These are phyloP conservation scores for Peronospora farinosa DNA, from an alignment of 352 stramenopile species.

Conservation along the genomic window DNA sequence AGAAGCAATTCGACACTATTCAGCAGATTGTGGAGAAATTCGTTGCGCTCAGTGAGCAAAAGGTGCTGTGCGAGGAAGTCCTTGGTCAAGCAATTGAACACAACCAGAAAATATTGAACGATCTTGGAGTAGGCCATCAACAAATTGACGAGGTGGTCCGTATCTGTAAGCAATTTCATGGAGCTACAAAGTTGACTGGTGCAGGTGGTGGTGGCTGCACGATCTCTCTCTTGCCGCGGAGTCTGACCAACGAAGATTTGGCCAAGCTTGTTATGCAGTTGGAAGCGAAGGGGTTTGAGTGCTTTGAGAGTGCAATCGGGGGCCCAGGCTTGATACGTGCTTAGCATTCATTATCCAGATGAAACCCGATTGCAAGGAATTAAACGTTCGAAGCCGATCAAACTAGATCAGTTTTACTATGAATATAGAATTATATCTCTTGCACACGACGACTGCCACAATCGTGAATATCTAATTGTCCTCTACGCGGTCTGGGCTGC, in stretches of 20 bases:
- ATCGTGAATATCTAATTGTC: conserved; percentile 11
- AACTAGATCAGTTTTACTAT: neutral
- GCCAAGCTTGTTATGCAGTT: conserved; percentile 43
- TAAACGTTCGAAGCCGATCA: too few relatives aligned
- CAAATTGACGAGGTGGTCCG: conserved; percentile 75
- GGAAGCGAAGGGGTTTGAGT: conserved; percentile 42
- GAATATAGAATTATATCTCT: conserved; percentile 27
- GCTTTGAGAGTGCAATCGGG: conserved; percentile 52
- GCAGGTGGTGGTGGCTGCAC: conserved; percentile 85
- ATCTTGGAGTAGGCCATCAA: conserved; percentile 77
- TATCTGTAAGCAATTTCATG: conserved; percentile 44
- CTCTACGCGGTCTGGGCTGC: conserved; percentile 31
- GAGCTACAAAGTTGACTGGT: conserved; percentile 88
- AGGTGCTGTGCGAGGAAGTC: conserved; percentile 34
- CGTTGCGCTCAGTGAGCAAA: conserved; percentile 31
- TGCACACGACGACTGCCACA: conserved; percentile 15
- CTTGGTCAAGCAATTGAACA: conserved; percentile 46
- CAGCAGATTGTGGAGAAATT: conserved; percentile 68
- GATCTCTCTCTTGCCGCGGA: conserved; percentile 66
- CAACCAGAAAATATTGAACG: conserved; percentile 77
- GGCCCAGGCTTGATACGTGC: conserved; percentile 38
- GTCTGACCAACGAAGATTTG: conserved; percentile 36
- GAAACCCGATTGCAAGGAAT: neutral
- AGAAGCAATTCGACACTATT: conserved; percentile 73
- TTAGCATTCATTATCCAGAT: conserved; percentile 1